These are phyloP conservation scores for Blastomyces emzantsi DNA, from an alignment of 2,329 filamentous ascomycete species.

Conservation along the genomic window DNA sequence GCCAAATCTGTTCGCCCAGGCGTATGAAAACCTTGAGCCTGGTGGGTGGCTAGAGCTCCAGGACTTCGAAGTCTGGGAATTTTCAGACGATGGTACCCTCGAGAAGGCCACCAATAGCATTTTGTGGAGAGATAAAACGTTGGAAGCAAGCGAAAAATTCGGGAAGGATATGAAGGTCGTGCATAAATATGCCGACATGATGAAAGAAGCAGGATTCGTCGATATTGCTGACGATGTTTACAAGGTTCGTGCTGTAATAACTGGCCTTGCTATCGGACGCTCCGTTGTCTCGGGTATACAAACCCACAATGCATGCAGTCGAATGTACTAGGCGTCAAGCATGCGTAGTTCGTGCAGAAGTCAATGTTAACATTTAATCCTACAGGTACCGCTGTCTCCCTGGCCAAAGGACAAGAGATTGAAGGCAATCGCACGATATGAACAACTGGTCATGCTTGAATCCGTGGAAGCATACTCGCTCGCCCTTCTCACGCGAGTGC, in stretches of 20 bases:
- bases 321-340: background rate
- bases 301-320: no score
- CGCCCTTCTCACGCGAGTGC: conserved; percentile 18
- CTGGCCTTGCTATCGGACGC: background rate
- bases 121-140: conserved; percentile 20
- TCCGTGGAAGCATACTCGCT: conserved; percentile 22
- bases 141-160: conserved; percentile 20
- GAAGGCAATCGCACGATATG: conserved; percentile 34
- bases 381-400: conserved; percentile 23
- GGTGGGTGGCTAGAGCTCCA: conserved; percentile 31
- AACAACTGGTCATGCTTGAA: conserved; percentile 17
- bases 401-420: conserved; percentile 25
- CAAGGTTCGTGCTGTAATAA: conserved; percentile 14
- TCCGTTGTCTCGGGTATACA: no score
- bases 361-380: background rate
- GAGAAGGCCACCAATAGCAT: background rate
- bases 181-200: conserved; percentile 20
- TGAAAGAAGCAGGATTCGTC: conserved; percentile 27
- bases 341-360: background rate
- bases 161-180: conserved; percentile 21
- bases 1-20: conserved; percentile 23
- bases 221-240: conserved; percentile 23
- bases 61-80: conserved; percentile 23
- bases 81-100: conserved; percentile 27
- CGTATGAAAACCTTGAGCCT: conserved; percentile 24